Evolutionary conservation across 495 filamentous ascomycete species (phyloP).

Genomic region (Rostrohypoxylon terebratum): DNA sequence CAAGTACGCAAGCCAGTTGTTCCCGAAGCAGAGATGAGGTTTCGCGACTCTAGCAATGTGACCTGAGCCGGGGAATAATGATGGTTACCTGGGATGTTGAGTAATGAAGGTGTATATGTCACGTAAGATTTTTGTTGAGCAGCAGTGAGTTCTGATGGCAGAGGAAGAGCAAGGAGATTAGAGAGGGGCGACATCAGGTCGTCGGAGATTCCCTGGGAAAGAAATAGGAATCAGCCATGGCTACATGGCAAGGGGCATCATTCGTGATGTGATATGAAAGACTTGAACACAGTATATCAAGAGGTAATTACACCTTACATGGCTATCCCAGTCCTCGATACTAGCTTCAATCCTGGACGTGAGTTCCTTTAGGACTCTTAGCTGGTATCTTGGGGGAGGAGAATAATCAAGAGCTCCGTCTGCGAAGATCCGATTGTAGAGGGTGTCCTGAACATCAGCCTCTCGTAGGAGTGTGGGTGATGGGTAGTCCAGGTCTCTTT

Average conservation of each 20-base stretch:
- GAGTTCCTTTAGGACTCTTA: slow-evolving; percentile 78
- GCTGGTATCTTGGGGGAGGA: slow-evolving; percentile 74
- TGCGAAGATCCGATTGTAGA: slow-evolving; percentile 74
- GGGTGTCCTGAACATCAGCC: slow-evolving; percentile 65
- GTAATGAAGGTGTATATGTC: slow-evolving; percentile 70
- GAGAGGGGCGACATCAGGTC: slow-evolving; percentile 73
- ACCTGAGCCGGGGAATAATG: slow-evolving; percentile 43
- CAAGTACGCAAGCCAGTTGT: slow-evolving; percentile 92
- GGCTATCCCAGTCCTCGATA: slow-evolving; percentile 80
- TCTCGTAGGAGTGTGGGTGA: slow-evolving; percentile 48
- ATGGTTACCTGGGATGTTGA: slow-evolving; percentile 24
- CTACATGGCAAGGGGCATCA: slow-evolving; percentile 28
- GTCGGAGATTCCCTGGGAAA: slow-evolving; percentile 77
- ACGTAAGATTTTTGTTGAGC: slow-evolving; percentile 83
- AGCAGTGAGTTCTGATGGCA: slow-evolving; percentile 69
- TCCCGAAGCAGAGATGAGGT: slow-evolving; percentile 76
- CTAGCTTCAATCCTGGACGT: slow-evolving; percentile 72
- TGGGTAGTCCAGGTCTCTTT: slow-evolving; percentile 52
- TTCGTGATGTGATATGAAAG: neutral
- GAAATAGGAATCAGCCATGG: slow-evolving; percentile 39
- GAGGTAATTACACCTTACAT: slow-evolving; percentile 69
- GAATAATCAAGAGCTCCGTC: slow-evolving; percentile 59
- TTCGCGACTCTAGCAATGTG: slow-evolving; percentile 76
- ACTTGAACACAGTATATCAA: neutral
- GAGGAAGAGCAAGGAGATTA: slow-evolving; percentile 65